Conservation (phyloP, 306 rosid genomes). For the Quercus engelmannii region DNA sequence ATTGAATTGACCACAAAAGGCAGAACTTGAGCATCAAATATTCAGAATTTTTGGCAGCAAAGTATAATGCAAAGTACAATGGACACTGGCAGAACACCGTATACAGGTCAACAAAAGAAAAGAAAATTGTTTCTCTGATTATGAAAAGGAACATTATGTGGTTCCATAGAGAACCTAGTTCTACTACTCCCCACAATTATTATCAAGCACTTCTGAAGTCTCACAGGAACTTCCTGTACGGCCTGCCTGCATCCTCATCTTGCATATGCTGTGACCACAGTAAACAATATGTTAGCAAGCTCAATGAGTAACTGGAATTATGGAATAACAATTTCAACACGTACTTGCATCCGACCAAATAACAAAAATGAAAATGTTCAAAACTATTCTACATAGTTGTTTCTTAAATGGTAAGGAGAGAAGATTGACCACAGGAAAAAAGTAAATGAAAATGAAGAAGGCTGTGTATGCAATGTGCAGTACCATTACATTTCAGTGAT, state of each 20-base stretch:
- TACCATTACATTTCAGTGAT: neutral
- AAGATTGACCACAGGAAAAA: neutral
- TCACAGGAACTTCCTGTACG: slow-evolving; percentile 80
- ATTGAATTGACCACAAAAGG: neutral
- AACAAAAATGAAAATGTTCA: neutral
- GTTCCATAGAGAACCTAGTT: slow-evolving; percentile 25
- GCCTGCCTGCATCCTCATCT: slow-evolving; percentile 88
- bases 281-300: neutral
- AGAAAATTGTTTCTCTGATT: slow-evolving; percentile 7
- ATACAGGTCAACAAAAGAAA: neutral
- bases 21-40: neutral
- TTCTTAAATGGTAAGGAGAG: neutral
- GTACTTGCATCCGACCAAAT: neutral
- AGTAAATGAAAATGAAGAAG: neutral
- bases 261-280: slow-evolving; percentile 71
- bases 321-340: neutral
- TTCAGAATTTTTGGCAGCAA: slow-evolving; percentile 1
- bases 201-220: slow-evolving; percentile 19
- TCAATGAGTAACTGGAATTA: neutral
- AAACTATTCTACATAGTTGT: neutral
- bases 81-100: neutral
- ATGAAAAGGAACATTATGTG: slow-evolving; percentile 20
- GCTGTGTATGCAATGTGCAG: neutral
- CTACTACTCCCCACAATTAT: slow-evolving; percentile 33
- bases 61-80: neutral